Evolutionary conservation across 2,329 filamentous ascomycete genomes (phyloP).

Genomic region (Fusarium concolor): DNA sequence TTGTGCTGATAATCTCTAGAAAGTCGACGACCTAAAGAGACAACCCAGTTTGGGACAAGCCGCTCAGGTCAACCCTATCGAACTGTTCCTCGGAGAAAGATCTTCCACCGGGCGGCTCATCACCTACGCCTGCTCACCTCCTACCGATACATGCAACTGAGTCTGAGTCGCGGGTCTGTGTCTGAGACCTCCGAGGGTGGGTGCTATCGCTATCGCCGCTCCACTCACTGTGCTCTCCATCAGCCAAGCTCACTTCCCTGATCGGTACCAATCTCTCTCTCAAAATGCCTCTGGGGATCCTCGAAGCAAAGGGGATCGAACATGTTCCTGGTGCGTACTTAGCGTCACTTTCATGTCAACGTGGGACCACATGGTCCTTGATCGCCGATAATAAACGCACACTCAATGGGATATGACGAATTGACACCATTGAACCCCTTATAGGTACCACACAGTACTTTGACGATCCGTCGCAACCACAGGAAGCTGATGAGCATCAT

Average conservation of each 20-base stretch:
- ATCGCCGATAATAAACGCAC: background rate
- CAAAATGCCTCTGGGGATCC: conserved; percentile 70
- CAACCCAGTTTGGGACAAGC: conserved; percentile 21
- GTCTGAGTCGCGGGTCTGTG: background rate
- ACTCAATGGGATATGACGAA: conserved; percentile 13
- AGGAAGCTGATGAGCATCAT: conserved; percentile 55
- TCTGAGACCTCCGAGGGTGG: conserved; percentile 14
- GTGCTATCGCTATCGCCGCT: conserved; percentile 18
- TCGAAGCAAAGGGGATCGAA: conserved; percentile 73
- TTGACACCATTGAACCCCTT: conserved; percentile 27
- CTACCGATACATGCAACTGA: too few species aligned
- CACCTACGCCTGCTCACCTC: background rate
- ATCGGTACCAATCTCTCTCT: conserved; percentile 13
- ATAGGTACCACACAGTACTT: conserved; percentile 73
- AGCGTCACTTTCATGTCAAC: background rate
- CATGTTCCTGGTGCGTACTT: conserved; percentile 76
- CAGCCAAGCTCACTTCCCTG: conserved; percentile 12
- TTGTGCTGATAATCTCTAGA: conserved; percentile 6
- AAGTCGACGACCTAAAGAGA: conserved; percentile 7
- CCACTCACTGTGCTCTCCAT: conserved; percentile 20
- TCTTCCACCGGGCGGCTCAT: background rate
- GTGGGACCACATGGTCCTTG: background rate
- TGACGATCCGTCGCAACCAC: conserved; percentile 65
- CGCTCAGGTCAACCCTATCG: conserved; percentile 1
- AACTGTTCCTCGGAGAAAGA: background rate